Conservation (phyloP, 2,329 filamentous ascomycete genomes). For the Magnaporthiopsis rhizophila region DNA sequence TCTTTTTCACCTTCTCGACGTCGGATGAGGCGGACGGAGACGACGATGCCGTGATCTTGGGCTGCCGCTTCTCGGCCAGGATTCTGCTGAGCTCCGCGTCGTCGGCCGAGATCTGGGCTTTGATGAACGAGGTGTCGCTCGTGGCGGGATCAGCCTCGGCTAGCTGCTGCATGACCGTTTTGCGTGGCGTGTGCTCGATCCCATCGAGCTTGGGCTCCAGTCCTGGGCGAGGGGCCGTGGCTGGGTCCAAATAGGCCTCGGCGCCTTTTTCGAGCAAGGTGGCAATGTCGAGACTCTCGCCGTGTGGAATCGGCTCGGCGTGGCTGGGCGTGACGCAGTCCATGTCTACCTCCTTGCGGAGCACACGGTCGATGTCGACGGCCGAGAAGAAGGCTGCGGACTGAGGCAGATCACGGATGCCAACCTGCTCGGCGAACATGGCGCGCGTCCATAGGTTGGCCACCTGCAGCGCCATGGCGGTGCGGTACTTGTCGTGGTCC, state of each 20-base stretch:
- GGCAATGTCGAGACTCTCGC: conserved; percentile 78
- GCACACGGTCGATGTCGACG: conserved; percentile 86
- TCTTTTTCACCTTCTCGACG: conserved; percentile 5
- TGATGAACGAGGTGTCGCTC: conserved; percentile 57
- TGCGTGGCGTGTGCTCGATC: conserved; percentile 62
- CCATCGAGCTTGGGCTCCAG: conserved; percentile 49
- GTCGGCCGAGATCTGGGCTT: conserved; percentile 71
- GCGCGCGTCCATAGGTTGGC: conserved; percentile 94
- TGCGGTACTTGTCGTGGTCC: conserved; percentile 76
- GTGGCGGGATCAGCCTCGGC: conserved; percentile 35
- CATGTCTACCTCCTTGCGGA: conserved; percentile 98
- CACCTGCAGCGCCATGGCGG: conserved; percentile 87
- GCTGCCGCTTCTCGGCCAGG: conserved; percentile 49
- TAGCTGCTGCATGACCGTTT: conserved; percentile 72
- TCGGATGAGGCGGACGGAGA: background rate
- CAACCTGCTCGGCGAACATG: conserved; percentile 96
- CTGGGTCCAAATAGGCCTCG: conserved; percentile 60
- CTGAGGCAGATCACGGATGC: conserved; percentile 90
- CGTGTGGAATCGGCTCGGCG: conserved; percentile 65
- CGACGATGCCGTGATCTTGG: conserved; percentile 9
- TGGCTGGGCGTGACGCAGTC: conserved; percentile 91
- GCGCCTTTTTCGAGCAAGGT: conserved; percentile 68
- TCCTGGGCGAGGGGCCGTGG: conserved; percentile 41
- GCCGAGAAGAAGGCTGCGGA: conserved; percentile 93
- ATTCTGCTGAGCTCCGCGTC: conserved; percentile 70